These are phyloP conservation scores for Aciculoconidium aculeatum DNA, from an alignment of 805 yeast species.

Conservation along the genomic window DNA sequence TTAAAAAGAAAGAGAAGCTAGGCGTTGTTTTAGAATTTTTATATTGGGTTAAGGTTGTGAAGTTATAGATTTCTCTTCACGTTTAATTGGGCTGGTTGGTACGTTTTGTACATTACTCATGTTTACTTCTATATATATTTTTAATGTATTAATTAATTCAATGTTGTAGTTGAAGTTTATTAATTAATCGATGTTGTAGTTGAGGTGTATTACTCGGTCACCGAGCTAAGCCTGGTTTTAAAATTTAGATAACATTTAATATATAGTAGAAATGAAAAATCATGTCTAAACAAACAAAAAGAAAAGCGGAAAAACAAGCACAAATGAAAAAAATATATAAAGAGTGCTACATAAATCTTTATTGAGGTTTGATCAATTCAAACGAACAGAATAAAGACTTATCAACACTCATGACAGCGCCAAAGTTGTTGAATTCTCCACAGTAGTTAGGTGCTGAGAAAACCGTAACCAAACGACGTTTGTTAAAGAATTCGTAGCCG, in stretches of 20 bases:
- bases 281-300: too few relatives aligned
- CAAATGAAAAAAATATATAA: background rate
- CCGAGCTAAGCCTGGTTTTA: too few relatives aligned
- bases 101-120: slow-evolving; percentile 1
- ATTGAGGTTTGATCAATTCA: slow-evolving; percentile 58
- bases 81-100: slow-evolving; percentile 5
- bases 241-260: too few relatives aligned
- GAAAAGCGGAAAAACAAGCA: too few relatives aligned
- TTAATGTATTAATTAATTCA: background rate
- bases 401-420: slow-evolving; percentile 73
- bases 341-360: too few relatives aligned
- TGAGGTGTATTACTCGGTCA: too few relatives aligned
- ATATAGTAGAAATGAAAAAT: slow-evolving; percentile 7
- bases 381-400: slow-evolving; percentile 64
- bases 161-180: too few relatives aligned
- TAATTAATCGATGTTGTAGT: too few relatives aligned
- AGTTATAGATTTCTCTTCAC: too few relatives aligned
- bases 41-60: too few relatives aligned
- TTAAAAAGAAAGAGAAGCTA: too few relatives aligned
- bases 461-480: slow-evolving; percentile 68
- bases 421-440: slow-evolving; percentile 76
- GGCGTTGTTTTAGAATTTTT: too few relatives aligned
- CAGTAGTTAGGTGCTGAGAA: slow-evolving; percentile 83
- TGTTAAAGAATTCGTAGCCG: slow-evolving; percentile 78
- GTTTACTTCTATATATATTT: slow-evolving; percentile 1